A percentile compares a stretch with the other conserved stretches of the same genome.
These are phyloP conservation scores for Citrus australasica DNA, from an alignment of 345 rosid species.

Conservation along the genomic window DNA sequence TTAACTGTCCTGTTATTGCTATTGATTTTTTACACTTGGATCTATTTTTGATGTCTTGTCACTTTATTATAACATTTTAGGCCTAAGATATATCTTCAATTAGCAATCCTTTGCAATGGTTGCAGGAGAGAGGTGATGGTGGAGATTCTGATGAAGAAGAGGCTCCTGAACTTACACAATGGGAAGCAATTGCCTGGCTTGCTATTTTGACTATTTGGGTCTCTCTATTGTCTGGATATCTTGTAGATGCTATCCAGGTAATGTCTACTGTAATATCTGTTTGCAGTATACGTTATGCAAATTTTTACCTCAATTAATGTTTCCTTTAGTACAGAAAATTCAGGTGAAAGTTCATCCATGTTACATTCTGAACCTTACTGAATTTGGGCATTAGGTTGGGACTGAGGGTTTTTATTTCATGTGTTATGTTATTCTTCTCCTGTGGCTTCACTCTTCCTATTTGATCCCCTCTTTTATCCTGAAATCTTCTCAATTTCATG, in stretches of 20 bases:
- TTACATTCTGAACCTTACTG: not conserved
- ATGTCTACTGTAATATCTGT: not conserved
- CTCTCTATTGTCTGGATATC: slow-evolving; percentile 76
- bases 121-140: slow-evolving; percentile 23
- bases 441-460: not conserved
- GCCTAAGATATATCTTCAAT: not conserved
- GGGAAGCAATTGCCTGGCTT: slow-evolving; percentile 87
- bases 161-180: slow-evolving; percentile 66
- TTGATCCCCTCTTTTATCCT: not conserved
- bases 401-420: not conserved
- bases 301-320: not conserved
- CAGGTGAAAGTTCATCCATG: too few species aligned
- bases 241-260: slow-evolving; percentile 92
- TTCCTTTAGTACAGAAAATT: not conserved
- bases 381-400: not conserved
- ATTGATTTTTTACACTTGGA: not conserved
- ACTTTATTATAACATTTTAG: not conserved
- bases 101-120: not conserved
- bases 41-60: not conserved
- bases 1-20: not conserved
- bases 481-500: not conserved
- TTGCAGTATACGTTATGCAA: not conserved
- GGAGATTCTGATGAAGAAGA: slow-evolving; percentile 43
- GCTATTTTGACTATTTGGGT: slow-evolving; percentile 80
- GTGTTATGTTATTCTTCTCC: not conserved